Evolutionary conservation across 306 rosid species (phyloP).

Genomic region (Gastrolobium villosum): DNA sequence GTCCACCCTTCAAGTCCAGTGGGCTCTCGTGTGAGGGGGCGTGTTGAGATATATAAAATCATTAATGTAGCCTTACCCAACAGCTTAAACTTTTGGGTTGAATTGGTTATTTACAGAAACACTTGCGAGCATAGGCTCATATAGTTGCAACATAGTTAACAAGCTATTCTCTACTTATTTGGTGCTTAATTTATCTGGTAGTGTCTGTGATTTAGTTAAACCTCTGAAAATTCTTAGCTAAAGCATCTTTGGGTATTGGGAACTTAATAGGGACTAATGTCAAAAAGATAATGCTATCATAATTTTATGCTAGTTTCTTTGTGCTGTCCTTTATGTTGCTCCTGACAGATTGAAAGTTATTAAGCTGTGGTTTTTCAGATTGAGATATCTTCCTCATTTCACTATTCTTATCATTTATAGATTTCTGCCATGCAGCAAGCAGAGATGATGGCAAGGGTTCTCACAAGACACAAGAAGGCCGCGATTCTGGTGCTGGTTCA

Average conservation of each 20-base stretch:
- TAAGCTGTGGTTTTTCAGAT: slow-evolving; percentile 10
- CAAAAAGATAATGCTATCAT: neutral
- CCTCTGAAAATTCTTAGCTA: slow-evolving; percentile 10
- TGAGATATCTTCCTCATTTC: slow-evolving; percentile 32
- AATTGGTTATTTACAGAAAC: no score
- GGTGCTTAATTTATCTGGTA: slow-evolving; percentile 23
- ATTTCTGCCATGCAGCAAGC: slow-evolving; percentile 56
- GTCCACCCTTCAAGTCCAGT: no score
- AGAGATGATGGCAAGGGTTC: slow-evolving; percentile 65
- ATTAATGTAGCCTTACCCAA: no score
- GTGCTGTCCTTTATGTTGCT: slow-evolving; percentile 28
- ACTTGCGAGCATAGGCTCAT: slow-evolving; percentile 22
- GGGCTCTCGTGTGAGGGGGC: no score
- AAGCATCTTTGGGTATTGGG: neutral
- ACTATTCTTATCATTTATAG: slow-evolving; percentile 36
- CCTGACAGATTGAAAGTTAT: slow-evolving; percentile 18
- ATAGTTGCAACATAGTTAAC: slow-evolving; percentile 11
- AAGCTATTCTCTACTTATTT: neutral
- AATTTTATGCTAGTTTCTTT: slow-evolving; percentile 35
- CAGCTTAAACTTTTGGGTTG: no score
- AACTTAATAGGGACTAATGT: slow-evolving; percentile 18
- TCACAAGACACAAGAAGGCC: slow-evolving; percentile 67
- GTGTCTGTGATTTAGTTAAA: slow-evolving; percentile 24
- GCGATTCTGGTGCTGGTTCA: slow-evolving; percentile 61
- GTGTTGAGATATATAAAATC: no score